phyloP scores from a whole-genome alignment of 176 grass and related monocot species.

The Rhynchospora pubera region DNA sequence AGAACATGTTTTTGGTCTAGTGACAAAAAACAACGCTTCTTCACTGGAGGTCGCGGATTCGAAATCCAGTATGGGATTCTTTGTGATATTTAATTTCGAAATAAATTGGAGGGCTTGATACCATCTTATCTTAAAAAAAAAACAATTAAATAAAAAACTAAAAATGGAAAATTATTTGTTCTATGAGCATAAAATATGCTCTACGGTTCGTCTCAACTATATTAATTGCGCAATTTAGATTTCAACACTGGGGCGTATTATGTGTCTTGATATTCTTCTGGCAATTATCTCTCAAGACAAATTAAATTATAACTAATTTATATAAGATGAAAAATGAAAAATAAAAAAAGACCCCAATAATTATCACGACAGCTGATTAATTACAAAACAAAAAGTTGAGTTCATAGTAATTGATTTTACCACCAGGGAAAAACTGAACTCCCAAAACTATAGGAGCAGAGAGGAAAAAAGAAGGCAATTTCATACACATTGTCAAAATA shows the following conservation, averaged over 20 bases:
- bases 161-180: too few species aligned
- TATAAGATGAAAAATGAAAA: background rate
- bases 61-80: too few species aligned
- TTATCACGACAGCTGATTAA: conserved; percentile 33
- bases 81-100: too few species aligned
- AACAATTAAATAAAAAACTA: background rate
- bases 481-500: background rate
- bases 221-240: background rate
- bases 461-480: conserved; percentile 1
- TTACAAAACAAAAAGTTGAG: conserved; percentile 40
- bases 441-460: conserved; percentile 17
- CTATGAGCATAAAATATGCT: too few species aligned
- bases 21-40: too few species aligned
- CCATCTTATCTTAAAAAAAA: too few species aligned
- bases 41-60: too few species aligned
- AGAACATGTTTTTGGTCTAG: too few species aligned
- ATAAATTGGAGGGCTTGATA: too few species aligned
- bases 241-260: background rate
- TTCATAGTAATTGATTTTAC: background rate
- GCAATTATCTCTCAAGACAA: background rate
- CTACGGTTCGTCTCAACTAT: too few species aligned
- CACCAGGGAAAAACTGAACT: conserved; percentile 1
- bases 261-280: background rate
- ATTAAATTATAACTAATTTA: background rate
- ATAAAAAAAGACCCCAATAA: background rate